Evolutionary conservation across 1,284 basidiomycete genomes (phyloP).

Genomic region (Sphaerobolus stellatus): DNA sequence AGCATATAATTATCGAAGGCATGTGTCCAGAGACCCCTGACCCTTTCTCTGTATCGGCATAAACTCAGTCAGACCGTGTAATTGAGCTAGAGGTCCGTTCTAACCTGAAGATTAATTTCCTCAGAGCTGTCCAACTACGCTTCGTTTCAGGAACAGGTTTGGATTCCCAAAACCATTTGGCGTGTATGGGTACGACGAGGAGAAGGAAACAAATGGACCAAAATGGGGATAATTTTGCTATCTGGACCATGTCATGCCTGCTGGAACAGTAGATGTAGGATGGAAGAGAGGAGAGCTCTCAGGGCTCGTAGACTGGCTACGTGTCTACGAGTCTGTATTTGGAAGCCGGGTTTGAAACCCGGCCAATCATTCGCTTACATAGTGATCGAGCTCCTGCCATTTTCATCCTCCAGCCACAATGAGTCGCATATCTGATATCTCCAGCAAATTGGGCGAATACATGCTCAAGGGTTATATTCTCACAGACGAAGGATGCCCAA

Average conservation of each 20-base stretch:
- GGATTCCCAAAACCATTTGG: conserved; percentile 12
- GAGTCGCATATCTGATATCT: conserved; percentile 55
- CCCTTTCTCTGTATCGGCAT: conserved; percentile 53
- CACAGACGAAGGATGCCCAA: conserved; percentile 63
- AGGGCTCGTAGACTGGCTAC: too few relatives aligned
- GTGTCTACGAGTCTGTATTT: background rate
- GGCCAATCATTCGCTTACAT: too few relatives aligned
- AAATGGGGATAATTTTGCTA: background rate
- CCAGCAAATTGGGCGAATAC: conserved; percentile 61
- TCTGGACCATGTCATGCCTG: conserved; percentile 10
- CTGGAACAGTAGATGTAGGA: too few relatives aligned
- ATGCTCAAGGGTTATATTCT: conserved; percentile 78
- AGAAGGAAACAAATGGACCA: background rate
- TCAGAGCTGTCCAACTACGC: conserved; percentile 15
- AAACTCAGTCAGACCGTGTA: background rate
- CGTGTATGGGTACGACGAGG: background rate
- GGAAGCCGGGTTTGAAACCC: too few relatives aligned
- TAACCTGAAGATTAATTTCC: conserved; percentile 16
- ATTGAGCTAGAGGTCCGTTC: background rate
- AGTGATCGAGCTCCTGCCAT: too few relatives aligned
- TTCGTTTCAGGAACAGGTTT: background rate
- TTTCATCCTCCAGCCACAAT: conserved; percentile 37
- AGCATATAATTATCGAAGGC: conserved; percentile 80
- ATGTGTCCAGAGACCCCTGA: conserved; percentile 78
- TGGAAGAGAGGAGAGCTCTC: too few relatives aligned